A percentile compares a stretch with the other conserved stretches of the same genome.
Conservation (phyloP, 805 yeast genomes). For the Candida nanaspora region DNA sequence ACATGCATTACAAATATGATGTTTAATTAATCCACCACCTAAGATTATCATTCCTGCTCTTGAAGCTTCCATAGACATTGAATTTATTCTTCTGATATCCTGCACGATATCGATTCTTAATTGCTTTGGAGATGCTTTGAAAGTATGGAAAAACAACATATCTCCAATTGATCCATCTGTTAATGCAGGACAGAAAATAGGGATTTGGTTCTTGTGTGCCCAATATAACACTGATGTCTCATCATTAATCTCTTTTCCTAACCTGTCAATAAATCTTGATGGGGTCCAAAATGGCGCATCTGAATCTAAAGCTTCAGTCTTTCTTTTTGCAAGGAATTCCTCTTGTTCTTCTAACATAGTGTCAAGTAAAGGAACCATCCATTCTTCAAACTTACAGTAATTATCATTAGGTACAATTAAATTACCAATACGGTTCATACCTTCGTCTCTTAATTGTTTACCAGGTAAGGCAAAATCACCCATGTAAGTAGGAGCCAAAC, state of each 20-base stretch:
- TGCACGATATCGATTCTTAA: constrained; percentile 87
- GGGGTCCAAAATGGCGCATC: constrained; percentile 88
- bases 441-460: constrained; percentile 77
- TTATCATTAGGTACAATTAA: constrained; percentile 95
- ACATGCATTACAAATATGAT: constrained; percentile 96
- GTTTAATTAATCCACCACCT: constrained; percentile 96
- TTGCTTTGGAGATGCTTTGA: constrained; percentile 86
- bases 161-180: constrained; percentile 99
- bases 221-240: constrained; percentile 92
- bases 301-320: constrained; percentile 53
- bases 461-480: constrained; percentile 89
- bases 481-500: constrained; percentile 91
- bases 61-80: constrained; percentile 91
- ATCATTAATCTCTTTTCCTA: constrained; percentile 93
- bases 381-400: constrained; percentile 95
- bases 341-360: constrained; percentile 86
- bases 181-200: constrained; percentile 93
- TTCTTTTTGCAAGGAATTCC: constrained; percentile 46
- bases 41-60: constrained; percentile 92
- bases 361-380: constrained; percentile 95
- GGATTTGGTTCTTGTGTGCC: constrained; percentile 96
- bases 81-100: constrained; percentile 86
- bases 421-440: constrained; percentile 97
- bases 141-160: constrained; percentile 97
- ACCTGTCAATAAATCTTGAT: constrained; percentile 80